Evolutionary conservation across 2,329 filamentous ascomycete genomes (phyloP).

Genomic region (Pezicula radicicola): DNA sequence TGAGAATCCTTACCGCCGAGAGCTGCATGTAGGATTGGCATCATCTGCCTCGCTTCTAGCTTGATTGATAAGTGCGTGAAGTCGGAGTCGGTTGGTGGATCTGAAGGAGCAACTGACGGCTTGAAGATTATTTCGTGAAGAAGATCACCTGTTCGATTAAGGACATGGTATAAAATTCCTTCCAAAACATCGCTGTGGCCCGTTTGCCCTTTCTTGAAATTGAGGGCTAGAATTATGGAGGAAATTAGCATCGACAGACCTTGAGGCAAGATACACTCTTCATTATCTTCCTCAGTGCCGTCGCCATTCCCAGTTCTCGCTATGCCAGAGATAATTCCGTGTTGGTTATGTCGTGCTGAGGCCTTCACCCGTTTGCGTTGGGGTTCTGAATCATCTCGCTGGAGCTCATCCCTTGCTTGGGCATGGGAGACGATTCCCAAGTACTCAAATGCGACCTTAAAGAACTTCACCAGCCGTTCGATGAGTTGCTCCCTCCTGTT

Average conservation of each 20-base stretch:
- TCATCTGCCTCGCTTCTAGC: conserved; percentile 17
- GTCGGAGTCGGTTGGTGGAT: conserved; percentile 11
- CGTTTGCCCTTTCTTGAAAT: conserved; percentile 1
- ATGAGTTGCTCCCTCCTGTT: conserved; percentile 11
- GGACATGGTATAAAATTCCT: conserved; percentile 34
- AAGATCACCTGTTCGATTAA: conserved; percentile 36
- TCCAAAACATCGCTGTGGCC: conserved; percentile 34
- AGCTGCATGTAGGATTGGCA: conserved; percentile 21
- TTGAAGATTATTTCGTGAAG: conserved; percentile 36
- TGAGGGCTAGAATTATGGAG: no score
- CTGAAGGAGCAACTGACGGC: conserved; percentile 23
- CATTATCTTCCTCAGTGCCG: no score
- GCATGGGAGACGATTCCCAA: conserved; percentile 9
- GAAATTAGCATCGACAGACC: no score
- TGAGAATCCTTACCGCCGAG: conserved; percentile 10
- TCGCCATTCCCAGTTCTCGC: no score
- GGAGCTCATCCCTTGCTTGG: conserved; percentile 13
- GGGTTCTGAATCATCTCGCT: no score
- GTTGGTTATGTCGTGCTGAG: no score
- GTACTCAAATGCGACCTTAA: conserved; percentile 9
- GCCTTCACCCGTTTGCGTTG: no score
- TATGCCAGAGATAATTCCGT: no score
- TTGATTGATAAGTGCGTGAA: conserved; percentile 11
- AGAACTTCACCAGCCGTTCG: conserved; percentile 18
- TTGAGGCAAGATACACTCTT: no score